Percentiles rank a stretch among this genome's conserved stretches.
Evolutionary conservation across 2,329 filamentous ascomycete species (phyloP).

Genomic region (Aspergillus brasiliensis): DNA sequence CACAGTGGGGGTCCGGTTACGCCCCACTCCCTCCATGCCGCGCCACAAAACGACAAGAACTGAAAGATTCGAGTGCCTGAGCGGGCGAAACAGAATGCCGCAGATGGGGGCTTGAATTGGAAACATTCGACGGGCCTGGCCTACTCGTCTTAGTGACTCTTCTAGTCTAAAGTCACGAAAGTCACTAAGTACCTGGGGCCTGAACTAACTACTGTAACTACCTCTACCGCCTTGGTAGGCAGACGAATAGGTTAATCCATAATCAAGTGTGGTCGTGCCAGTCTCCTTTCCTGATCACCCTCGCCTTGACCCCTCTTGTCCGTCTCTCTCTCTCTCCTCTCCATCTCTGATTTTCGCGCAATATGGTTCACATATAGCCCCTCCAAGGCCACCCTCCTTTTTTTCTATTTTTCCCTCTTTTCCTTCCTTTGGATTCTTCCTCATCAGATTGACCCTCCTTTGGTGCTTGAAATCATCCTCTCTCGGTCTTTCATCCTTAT

Average conservation of each 20-base stretch:
- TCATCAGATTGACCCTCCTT: too few species aligned
- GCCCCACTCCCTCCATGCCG: not conserved
- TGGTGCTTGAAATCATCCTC: too few species aligned
- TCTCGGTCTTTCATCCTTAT: too few species aligned
- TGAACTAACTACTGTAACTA: not conserved
- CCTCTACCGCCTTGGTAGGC: too few species aligned
- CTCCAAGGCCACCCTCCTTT: not conserved
- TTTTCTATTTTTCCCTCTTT: not conserved
- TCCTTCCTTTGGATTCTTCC: not conserved
- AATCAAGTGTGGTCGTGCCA: too few species aligned
- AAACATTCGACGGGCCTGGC: not conserved
- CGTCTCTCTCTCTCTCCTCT: not conserved
- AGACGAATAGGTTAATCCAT: not conserved
- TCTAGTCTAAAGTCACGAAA: too few species aligned
- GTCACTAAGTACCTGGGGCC: not conserved
- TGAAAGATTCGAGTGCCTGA: not conserved
- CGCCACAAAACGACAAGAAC: not conserved
- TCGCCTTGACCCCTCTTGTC: not conserved
- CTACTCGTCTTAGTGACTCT: too few species aligned
- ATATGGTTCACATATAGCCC: too few species aligned
- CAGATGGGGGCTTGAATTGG: not conserved
- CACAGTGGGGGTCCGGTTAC: conserved; percentile 4
- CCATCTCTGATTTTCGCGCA: not conserved
- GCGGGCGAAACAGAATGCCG: not conserved
- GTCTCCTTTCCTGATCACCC: not conserved